Conservation (phyloP, 169 alveolate genomes). For the Theileria parva region DNA sequence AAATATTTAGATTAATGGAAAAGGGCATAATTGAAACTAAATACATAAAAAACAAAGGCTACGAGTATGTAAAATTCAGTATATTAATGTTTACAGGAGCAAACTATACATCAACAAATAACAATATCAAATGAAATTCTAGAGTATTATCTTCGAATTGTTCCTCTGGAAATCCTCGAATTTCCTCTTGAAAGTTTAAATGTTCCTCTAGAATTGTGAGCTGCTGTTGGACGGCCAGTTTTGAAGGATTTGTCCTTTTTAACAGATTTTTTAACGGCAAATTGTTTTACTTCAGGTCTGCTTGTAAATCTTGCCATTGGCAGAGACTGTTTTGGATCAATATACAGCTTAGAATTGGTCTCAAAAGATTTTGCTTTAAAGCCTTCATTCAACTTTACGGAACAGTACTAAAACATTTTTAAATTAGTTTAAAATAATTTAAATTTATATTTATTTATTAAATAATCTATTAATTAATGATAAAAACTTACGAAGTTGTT, state of each 20-base stretch:
- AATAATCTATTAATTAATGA: background rate
- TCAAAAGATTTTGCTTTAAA: conserved; percentile 83
- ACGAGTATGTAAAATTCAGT: conserved; percentile 27
- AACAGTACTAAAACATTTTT: conserved; percentile 66
- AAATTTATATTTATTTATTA: background rate
- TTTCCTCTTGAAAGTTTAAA: conserved; percentile 52
- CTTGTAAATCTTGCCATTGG: conserved; percentile 85
- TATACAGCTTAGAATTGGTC: conserved; percentile 73
- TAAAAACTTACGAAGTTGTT: conserved; percentile 81
- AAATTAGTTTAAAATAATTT: background rate
- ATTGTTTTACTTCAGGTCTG: conserved; percentile 50
- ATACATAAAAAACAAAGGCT: conserved; percentile 49
- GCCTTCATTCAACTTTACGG: conserved; percentile 84
- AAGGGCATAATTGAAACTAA: conserved; percentile 39
- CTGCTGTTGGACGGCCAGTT: conserved; percentile 17
- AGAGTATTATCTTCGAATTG: background rate
- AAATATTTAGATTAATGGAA: conserved; percentile 42
- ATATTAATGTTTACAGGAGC: background rate
- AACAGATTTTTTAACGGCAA: conserved; percentile 37
- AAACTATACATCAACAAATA: background rate
- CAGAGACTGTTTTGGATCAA: conserved; percentile 83
- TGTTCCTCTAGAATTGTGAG: conserved; percentile 45
- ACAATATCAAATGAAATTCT: background rate
- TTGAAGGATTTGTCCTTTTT: conserved; percentile 67
- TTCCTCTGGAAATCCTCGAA: conserved; percentile 57